Evolutionary conservation across 1,139 yeast species (phyloP), one percentile per base, ranked within the genome.

Genomic region (Pneumocystis murina): DNA sequence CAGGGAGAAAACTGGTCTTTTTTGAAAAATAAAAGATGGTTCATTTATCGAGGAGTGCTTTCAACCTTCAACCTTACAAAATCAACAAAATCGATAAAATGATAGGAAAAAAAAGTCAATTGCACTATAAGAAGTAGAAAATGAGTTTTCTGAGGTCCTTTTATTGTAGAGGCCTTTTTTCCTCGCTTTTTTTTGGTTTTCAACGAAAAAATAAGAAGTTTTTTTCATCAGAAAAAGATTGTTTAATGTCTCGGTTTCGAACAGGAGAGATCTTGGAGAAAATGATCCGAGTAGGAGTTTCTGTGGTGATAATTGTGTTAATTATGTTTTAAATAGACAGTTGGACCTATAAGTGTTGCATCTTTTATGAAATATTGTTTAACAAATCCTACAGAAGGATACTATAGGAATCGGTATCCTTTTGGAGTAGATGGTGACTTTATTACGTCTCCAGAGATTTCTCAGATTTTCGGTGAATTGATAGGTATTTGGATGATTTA

Each of bases 381-480:
- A 64, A 83, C 91, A 0, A 87, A 87, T 70, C 95, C 95, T 0
- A 77, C 81, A 6, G 82, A 80, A 67, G 96, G 96, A 0, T 88
- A 88, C 72, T 88, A 88, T 72, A 86, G 90, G 28, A 85, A 88
- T 2, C 76, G 85, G 68, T 84, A 87, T 69, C 95, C 95, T 0
- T 76, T 88, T 57, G 89, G 87, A 64, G 68, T 76, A 0, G 70
- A 73, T 14, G 95, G 95, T 4, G 96, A 88, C 73, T 88, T 88
- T 72, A 80, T 85, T 64, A 88, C 96, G 0, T 85, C 92, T 0
- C 96, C 96, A 0, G 96, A 88, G 74, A 87, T 88, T 62, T 85
- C 94, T 3, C 89, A 88, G 61, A 85, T 87, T 75, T 88, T 88
- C 76, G 96, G 96, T 12, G 96, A 88, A 71, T 82, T 87, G 77